Evolutionary conservation across 257 asterid species (phyloP).

Genomic region (Solanum pinnatisectum): DNA sequence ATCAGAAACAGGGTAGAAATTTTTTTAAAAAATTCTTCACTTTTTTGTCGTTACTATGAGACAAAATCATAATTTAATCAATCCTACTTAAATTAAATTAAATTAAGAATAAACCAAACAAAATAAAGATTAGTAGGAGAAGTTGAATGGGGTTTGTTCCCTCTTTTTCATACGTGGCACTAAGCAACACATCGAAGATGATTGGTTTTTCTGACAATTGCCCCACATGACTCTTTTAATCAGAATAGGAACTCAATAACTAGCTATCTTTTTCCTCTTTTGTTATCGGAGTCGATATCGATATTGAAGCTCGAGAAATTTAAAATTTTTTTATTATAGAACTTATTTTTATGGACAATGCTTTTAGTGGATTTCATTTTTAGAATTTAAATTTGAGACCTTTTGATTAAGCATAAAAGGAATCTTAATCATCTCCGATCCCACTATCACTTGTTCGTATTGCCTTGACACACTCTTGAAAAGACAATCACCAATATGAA

Average conservation of each 20-base stretch:
- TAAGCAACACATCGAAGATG: background rate
- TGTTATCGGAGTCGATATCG: background rate
- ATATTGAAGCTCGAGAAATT: background rate
- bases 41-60: background rate
- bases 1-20: background rate
- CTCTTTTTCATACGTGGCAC: conserved; percentile 3
- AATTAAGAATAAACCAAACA: background rate
- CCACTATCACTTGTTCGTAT: too few relatives aligned
- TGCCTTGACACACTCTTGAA: background rate
- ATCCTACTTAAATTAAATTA: background rate
- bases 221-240: background rate
- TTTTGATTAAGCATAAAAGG: too few relatives aligned
- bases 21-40: background rate
- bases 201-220: conserved; percentile 2
- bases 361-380: too few relatives aligned
- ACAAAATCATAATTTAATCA: background rate
- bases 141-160: background rate
- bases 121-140: background rate
- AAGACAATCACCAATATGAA: background rate
- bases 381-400: too few relatives aligned
- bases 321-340: fast-evolving
- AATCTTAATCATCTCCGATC: too few relatives aligned
- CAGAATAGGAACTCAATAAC: background rate
- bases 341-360: background rate
- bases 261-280: background rate